Percentiles rank a stretch among this genome's conserved stretches.
phyloP scores from a whole-genome alignment of 257 asterid genomes.

The Gynochthodes officinalis region DNA sequence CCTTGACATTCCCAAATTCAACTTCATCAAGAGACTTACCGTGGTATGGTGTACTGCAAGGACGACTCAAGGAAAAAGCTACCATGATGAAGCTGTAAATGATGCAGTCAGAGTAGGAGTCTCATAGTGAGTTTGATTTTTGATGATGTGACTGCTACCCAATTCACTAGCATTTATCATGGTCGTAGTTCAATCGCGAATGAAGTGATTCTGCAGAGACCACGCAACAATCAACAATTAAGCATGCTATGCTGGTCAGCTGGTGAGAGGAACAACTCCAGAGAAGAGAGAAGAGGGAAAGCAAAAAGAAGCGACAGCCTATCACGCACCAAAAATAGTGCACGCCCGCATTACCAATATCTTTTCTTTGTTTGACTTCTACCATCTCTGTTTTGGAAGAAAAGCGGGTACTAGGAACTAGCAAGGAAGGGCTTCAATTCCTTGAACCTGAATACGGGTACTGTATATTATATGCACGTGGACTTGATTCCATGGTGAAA shows the following conservation, averaged over 20 bases:
- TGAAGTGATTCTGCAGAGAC: constrained; percentile 18
- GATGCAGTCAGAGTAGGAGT: background rate
- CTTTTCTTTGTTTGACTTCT: background rate
- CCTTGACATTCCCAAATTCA: too few species aligned
- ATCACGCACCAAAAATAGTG: constrained; percentile 13
- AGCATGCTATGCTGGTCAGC: too few species aligned
- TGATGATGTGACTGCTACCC: constrained; percentile 16
- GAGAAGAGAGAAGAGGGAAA: background rate
- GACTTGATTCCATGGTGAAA: too few species aligned
- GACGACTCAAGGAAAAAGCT: background rate
- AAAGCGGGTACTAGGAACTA: too few species aligned
- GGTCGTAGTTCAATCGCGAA: constrained; percentile 1
- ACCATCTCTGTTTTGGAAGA: background rate
- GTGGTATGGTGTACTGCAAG: background rate
- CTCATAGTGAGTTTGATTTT: constrained; percentile 5
- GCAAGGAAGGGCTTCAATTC: background rate
- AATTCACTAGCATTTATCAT: background rate
- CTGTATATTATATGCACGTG: too few species aligned
- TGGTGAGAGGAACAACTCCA: background rate
- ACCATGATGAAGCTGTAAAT: background rate
- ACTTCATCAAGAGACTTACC: too few species aligned
- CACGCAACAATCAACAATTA: constrained; percentile 3
- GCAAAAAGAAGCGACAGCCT: constrained; percentile 3
- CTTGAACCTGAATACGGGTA: too few species aligned
- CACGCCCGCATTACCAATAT: background rate